Evolutionary conservation across 192 early-diverging fungal species (phyloP), one percentile per base, ranked within the genome.

Genomic region (Gonapodya sp.): DNA sequence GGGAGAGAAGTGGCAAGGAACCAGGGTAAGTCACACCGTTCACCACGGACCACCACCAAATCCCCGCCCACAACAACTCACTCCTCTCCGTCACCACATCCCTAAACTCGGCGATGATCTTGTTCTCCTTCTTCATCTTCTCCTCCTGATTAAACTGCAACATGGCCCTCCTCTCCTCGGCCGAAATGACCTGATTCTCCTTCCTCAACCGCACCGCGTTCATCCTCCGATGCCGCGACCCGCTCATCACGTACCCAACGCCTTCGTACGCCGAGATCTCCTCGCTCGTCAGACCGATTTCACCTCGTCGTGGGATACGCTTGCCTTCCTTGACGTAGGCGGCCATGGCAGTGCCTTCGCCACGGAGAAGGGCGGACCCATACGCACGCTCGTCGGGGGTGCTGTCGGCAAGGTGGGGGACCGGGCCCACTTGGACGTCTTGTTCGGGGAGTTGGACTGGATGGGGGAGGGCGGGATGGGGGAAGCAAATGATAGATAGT

Each of bases 191-290:
- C 86, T 99, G 97, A 81, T 97, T 96, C 83, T 98, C 97, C 85
- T 97, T 98, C 81, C 95, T 90, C 77, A 97, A 89, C 81, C 96
- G 96, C 1, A 97, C 96, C 46, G 95, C 96, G 83, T 97, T 97
- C 95, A 96, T 96, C 64, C 95, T 90, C 74, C 92, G 89, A 85
- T 98, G 96, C 34, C 97, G 88, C 83, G 92, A 96, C 32, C 97
- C 97, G 77, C 93, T 94, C 97, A 99, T 99, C 14, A 99, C 97
- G 84, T 92, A 99, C 34, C 97, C 97, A 0, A 92, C 92, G 32
- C 86, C 83, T 84, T 99, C 97, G 83, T 90, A 95, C 24, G 90
- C 84, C 79, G 92, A 89, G 84, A 99, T 99, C 85, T 96, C 87
- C 35, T 93, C 84, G 79, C 93, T 91, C 82, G 92, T 91, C 31